phyloP scores from a whole-genome alignment of 495 filamentous ascomycete genomes.

The Penicillium subrubescens region DNA sequence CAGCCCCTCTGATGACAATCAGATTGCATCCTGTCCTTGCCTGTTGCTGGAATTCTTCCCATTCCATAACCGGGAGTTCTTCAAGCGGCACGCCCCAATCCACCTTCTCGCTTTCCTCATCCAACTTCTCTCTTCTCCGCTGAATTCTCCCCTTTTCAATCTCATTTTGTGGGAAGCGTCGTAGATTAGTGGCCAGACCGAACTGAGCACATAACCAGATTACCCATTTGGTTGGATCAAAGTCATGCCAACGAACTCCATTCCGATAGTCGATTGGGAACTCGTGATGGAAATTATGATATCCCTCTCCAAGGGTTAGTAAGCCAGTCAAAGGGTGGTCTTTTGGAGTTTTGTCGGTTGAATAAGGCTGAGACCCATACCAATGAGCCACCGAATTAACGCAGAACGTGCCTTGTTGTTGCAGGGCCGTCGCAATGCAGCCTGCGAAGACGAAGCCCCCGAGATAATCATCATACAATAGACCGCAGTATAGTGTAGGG shows the following conservation, averaged over 20 bases:
- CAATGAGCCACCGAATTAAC: slow-evolving; percentile 97
- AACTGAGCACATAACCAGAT: slow-evolving; percentile 91
- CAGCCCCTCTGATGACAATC: slow-evolving; percentile 82
- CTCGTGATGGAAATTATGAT: slow-evolving; percentile 99
- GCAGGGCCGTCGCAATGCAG: slow-evolving; percentile 88
- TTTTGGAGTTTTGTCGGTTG: slow-evolving; percentile 91
- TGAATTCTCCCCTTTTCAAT: slow-evolving; percentile 96
- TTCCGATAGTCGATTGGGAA: slow-evolving; percentile 97
- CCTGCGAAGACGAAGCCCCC: slow-evolving; percentile 91
- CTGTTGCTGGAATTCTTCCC: slow-evolving; percentile 87
- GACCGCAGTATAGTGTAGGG: slow-evolving; percentile 76
- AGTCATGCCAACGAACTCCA: slow-evolving; percentile 92
- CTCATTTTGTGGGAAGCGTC: slow-evolving; percentile 92
- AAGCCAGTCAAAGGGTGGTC: slow-evolving; percentile 83
- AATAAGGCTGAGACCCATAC: slow-evolving; percentile 95
- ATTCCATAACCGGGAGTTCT: slow-evolving; percentile 80
- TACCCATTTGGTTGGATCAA: slow-evolving; percentile 96
- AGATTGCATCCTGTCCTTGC: slow-evolving; percentile 80
- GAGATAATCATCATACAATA: slow-evolving; percentile 79
- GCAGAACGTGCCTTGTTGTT: slow-evolving; percentile 96
- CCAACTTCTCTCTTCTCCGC: slow-evolving; percentile 93
- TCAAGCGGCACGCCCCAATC: slow-evolving; percentile 93
- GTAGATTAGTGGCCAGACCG: slow-evolving; percentile 86
- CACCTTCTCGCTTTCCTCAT: slow-evolving; percentile 81
- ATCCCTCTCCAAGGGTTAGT: slow-evolving; percentile 68